Conservation (phyloP, 2,329 filamentous ascomycete genomes). For the Colletotrichum orbiculare region DNA sequence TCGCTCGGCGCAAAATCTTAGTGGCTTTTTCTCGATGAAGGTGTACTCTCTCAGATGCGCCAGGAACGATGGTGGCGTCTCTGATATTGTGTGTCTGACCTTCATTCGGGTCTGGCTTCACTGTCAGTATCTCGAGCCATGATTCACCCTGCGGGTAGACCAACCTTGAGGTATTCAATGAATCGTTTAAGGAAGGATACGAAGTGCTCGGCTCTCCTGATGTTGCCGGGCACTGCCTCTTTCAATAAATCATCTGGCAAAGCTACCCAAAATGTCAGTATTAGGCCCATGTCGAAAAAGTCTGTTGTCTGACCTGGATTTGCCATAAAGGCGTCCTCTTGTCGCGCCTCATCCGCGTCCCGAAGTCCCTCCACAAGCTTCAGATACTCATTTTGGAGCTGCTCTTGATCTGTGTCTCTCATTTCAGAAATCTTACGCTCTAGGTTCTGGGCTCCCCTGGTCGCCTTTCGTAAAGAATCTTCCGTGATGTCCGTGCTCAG, state of each 20-base stretch:
- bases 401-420: conserved; percentile 94
- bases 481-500: conserved; percentile 97
- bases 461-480: conserved; percentile 91
- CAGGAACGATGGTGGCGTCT: conserved; percentile 94
- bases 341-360: conserved; percentile 86
- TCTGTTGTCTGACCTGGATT: conserved; percentile 72
- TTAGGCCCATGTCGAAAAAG: neutral
- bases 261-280: conserved; percentile 57
- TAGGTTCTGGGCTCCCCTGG: conserved; percentile 88
- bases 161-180: conserved; percentile 90
- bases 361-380: conserved; percentile 93
- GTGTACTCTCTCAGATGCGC: conserved; percentile 94
- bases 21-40: conserved; percentile 95
- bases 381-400: conserved; percentile 93
- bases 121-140: conserved; percentile 70
- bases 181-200: conserved; percentile 94
- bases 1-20: conserved; percentile 94
- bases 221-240: conserved; percentile 96
- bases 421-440: conserved; percentile 93
- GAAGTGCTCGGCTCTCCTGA: conserved; percentile 94
- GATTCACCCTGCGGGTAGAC: neutral
- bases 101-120: conserved; percentile 86
- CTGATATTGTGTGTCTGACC: conserved; percentile 95
- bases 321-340: conserved; percentile 97
- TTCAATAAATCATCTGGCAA: conserved; percentile 93